Conservation (phyloP, 1,284 basidiomycete genomes). For the Papiliotrema terrestris region DNA sequence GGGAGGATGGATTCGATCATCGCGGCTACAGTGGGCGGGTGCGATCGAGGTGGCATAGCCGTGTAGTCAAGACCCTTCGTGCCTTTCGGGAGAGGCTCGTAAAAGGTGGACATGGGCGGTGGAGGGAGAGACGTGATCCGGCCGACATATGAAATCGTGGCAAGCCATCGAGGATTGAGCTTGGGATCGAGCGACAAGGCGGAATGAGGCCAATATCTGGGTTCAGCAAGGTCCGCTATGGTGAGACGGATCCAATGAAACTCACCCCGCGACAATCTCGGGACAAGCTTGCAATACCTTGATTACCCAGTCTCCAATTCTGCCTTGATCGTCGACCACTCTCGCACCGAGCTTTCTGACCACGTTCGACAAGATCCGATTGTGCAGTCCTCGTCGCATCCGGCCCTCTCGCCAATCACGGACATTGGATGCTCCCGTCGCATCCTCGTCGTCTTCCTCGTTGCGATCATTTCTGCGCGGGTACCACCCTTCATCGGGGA, state of each 20-base stretch:
- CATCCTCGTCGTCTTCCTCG: conserved; percentile 38
- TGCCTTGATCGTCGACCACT: conserved; percentile 77
- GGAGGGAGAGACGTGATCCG: conserved; percentile 70
- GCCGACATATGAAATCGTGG: conserved; percentile 77
- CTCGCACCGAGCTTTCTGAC: conserved; percentile 62
- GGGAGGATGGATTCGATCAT: conserved; percentile 76
- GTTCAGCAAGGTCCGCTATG: conserved; percentile 6
- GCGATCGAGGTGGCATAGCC: conserved; percentile 47
- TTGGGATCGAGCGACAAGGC: conserved; percentile 78
- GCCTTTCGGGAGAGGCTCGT: conserved; percentile 32
- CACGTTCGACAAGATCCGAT: conserved; percentile 76
- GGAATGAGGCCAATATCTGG: conserved; percentile 71
- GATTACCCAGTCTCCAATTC: conserved; percentile 71
- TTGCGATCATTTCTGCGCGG: conserved; percentile 55
- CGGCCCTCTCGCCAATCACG: conserved; percentile 37
- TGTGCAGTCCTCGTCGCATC: conserved; percentile 60
- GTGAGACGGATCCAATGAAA: conserved; percentile 6
- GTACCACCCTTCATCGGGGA: conserved; percentile 88
- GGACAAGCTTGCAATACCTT: conserved; percentile 77
- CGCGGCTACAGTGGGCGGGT: conserved; percentile 65
- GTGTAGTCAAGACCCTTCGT: conserved; percentile 19
- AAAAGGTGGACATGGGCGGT: conserved; percentile 60
- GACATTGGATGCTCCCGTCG: conserved; percentile 19
- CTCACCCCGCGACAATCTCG: conserved; percentile 73
- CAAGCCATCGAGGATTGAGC: conserved; percentile 82